Percentiles rank a stretch among this genome's conserved stretches.
These are phyloP conservation scores for Pouteria glomerata DNA, from an alignment of 148 eudicot genomes.

Conservation along the genomic window DNA sequence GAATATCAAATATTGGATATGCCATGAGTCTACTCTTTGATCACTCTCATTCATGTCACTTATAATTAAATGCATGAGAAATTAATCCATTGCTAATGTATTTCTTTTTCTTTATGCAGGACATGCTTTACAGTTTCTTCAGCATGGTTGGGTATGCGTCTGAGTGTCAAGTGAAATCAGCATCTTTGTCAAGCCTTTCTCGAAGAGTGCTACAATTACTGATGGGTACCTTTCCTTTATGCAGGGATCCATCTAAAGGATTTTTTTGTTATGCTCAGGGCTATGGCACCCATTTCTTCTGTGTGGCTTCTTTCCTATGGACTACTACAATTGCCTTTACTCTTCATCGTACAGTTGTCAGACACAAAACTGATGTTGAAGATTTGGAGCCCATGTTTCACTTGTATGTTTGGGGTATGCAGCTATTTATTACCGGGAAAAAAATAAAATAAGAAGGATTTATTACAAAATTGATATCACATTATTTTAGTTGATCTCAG, in stretches of 20 bases:
- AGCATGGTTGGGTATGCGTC: conserved; percentile 76
- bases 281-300: conserved; percentile 91
- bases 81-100: neutral
- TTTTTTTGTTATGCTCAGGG: conserved; percentile 97
- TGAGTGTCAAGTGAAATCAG: conserved; percentile 9
- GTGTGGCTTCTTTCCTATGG: conserved; percentile 96
- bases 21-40: neutral
- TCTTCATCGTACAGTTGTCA: conserved; percentile 95
- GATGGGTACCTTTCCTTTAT: conserved; percentile 19
- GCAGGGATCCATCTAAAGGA: conserved; percentile 95
- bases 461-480: neutral
- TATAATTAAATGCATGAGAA: neutral
- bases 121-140: conserved; percentile 98
- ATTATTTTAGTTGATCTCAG: neutral
- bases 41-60: neutral
- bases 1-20: neutral
- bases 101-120: conserved; percentile 48
- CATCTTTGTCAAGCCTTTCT: conserved; percentile 8
- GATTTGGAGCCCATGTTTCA: conserved; percentile 96
- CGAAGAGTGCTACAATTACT: conserved; percentile 4
- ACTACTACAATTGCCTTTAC: conserved; percentile 95
- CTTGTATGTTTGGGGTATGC: conserved; percentile 95
- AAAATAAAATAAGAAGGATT: neutral
- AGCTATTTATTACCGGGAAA: neutral
- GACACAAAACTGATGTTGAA: conserved; percentile 94